Base-by-base conservation (phyloP, 1,284 basidiomycete genomes). In the Porodaedalea pini region DNA sequence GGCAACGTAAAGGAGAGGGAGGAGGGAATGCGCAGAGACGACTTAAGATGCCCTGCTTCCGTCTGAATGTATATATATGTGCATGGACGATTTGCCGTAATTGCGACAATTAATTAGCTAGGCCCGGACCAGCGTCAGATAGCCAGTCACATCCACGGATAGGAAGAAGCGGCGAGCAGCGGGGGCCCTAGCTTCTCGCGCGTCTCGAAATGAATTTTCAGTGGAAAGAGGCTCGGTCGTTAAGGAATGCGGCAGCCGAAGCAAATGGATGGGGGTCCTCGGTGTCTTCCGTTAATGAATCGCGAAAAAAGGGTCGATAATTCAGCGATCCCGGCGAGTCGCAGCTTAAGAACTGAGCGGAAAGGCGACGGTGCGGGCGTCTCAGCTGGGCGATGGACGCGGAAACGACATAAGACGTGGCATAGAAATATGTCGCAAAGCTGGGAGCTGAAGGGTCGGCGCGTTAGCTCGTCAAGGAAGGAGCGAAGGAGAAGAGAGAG, bases 271-370 rank as follows among this genome's bases (percentile, higher is more conserved):
- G 34, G 11, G 34, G 39, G 41, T 40, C 39, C 47, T 56, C 54
- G 54, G 36, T 43, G 34, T 56, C 47, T 34, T 27, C 54, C 36
- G 51, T 40, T 11, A 56, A 41, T 41, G 47, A 51, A 31, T 40
- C 25, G 37, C 45, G 45, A 44, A 44, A 56, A 49, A 47, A 56
- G 54, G 54, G 54, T 56, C 34, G 37, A 49, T 56, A 48, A 51
- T 56, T 56, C 44, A 49, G 19, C 27, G 17, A 31, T 2, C 10
- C 45, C 27, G n/a, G 45, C 45, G 45, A 47, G 17, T 6, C 13
- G 13, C 45, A 13, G 17, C 10, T 31, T n/a, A 25, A 29, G 31
- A 47, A 47, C 45, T 31, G 45, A 17, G 25, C 23, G 45, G 6
- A 27, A 31, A 29, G 25, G 45, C 25, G 45, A 6, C 25, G 41